These are phyloP conservation scores for Russula olivacea DNA, from an alignment of 768 basidiomycete species.

Conservation along the genomic window DNA sequence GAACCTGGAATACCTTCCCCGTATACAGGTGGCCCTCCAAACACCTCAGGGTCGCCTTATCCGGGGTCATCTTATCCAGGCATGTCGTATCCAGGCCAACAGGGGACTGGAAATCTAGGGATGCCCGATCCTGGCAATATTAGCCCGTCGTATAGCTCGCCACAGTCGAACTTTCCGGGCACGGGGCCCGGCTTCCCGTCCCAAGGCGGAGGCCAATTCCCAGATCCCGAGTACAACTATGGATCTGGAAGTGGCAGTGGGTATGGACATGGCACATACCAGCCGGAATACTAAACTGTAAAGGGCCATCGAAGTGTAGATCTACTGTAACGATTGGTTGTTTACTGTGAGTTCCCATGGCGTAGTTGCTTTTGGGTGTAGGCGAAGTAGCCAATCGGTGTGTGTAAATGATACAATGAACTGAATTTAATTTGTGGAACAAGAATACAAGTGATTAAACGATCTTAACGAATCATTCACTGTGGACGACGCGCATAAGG, in stretches of 20 bases:
- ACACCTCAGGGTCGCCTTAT: not conserved
- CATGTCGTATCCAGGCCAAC: constrained; percentile 21
- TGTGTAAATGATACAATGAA: not conserved
- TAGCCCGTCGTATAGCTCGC: constrained; percentile 18
- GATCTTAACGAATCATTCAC: constrained; percentile 25
- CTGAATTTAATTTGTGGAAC: not conserved
- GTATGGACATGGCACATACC: constrained; percentile 16
- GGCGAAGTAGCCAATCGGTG: too few relatives aligned
- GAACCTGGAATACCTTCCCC: not conserved
- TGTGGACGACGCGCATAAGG: constrained; percentile 63
- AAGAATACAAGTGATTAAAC: not conserved
- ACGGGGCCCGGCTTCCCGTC: constrained; percentile 2
- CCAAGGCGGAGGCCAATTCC: constrained; percentile 13
- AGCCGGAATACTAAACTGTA: constrained; percentile 10
- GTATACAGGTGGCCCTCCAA: not conserved
- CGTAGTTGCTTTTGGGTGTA: not conserved
- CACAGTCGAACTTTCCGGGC: constrained; percentile 9
- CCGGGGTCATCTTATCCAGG: constrained; percentile 9
- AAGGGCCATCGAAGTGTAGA: not conserved
- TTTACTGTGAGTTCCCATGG: not conserved
- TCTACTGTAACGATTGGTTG: not conserved
- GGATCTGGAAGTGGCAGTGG: constrained; percentile 1
- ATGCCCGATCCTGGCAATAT: constrained; percentile 2
- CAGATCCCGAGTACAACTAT: constrained; percentile 20
- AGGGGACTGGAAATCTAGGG: not conserved